Base-by-base conservation (phyloP, 495 filamentous ascomycete genomes). In the Coniosporium apollinis region DNA sequence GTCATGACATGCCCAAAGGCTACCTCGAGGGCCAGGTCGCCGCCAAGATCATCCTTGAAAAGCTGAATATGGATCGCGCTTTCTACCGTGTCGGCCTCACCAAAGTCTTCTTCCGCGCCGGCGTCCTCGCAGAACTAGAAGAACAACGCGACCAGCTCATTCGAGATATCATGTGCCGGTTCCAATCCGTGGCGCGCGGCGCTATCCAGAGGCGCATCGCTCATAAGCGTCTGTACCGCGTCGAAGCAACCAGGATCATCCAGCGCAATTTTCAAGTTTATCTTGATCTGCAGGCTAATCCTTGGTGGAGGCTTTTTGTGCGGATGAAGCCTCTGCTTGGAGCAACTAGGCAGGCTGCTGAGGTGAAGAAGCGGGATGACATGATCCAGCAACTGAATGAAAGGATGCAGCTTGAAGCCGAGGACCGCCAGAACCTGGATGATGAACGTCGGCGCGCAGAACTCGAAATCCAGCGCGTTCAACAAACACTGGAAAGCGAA, bases 21-120 rank as follows among this genome's bases (percentile, higher is more conserved):
- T 85, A 92, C 38, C 55, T 93, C 18, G 91, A 96, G 44, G 89
- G 89, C 2, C 91, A 94, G 56, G 75, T 61, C 22, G 82, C 73
- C 1, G 80, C 84, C 19, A 73, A 70, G 20, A 70, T 85, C 16
- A 94, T 99, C 73, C 66, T 99, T 3, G 80, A 93, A 34, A 85
- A 81, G 56, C 69, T 99, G 3, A 73, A 72, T 13, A 65, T 96
- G 47, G 89, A 99, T 50, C 69, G 61, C 39, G 64, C 82, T 2
- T 70, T 91, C 29, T 99, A 89, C 56, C 80, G 91, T 17, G 83
- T 99, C 39, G 91, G 91, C 31, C 59, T 93, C 22, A 94, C 91
- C 16, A 99, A 99, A 48, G 87, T 99, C 5, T 99, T 99, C 61
- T 99, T 99, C 65, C 66, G 89, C 37, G 86, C 91, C 31, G 91